phyloP scores from a whole-genome alignment of 768 basidiomycete species.

The Panaeolus cyanescens region DNA sequence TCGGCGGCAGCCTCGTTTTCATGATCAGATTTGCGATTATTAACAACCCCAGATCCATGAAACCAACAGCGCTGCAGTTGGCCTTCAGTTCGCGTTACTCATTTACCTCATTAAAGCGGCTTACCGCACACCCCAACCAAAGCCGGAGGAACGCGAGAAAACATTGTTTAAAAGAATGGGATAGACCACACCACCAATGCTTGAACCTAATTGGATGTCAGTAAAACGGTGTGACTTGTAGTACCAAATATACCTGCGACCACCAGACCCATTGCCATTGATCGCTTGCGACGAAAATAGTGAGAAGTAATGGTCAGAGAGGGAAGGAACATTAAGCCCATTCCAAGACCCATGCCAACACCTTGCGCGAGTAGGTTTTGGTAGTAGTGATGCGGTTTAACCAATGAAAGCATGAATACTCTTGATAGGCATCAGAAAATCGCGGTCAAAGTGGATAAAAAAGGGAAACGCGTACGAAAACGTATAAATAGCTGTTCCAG shows the following conservation, averaged over 20 bases:
- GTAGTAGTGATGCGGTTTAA: slow-evolving; percentile 48
- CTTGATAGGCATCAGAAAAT: slow-evolving; percentile 20
- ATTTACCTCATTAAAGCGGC: slow-evolving; percentile 20
- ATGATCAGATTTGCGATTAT: slow-evolving; percentile 44
- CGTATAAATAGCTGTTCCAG: slow-evolving; percentile 40
- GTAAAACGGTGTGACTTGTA: background rate
- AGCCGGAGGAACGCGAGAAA: slow-evolving; percentile 35
- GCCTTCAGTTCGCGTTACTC: background rate
- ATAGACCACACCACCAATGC: slow-evolving; percentile 51
- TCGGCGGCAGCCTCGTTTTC: slow-evolving; percentile 40
- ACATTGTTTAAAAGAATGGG: slow-evolving; percentile 56
- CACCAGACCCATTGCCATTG: slow-evolving; percentile 57
- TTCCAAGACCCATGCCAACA: slow-evolving; percentile 56
- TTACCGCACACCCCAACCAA: slow-evolving; percentile 45
- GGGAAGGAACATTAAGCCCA: slow-evolving; percentile 57
- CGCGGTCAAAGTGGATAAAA: background rate
- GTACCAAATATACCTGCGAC: slow-evolving; percentile 38
- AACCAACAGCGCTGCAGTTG: slow-evolving; percentile 39
- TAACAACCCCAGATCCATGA: slow-evolving; percentile 46
- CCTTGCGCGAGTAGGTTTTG: slow-evolving; percentile 59
- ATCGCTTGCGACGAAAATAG: slow-evolving; percentile 48
- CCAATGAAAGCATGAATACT: slow-evolving; percentile 52
- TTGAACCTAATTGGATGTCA: slow-evolving; percentile 33
- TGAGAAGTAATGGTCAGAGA: slow-evolving; percentile 54
- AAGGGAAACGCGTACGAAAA: slow-evolving; percentile 36